These are phyloP conservation scores for Violaceomyces palustris DNA, from an alignment of 1,284 basidiomycete genomes.

Conservation along the genomic window DNA sequence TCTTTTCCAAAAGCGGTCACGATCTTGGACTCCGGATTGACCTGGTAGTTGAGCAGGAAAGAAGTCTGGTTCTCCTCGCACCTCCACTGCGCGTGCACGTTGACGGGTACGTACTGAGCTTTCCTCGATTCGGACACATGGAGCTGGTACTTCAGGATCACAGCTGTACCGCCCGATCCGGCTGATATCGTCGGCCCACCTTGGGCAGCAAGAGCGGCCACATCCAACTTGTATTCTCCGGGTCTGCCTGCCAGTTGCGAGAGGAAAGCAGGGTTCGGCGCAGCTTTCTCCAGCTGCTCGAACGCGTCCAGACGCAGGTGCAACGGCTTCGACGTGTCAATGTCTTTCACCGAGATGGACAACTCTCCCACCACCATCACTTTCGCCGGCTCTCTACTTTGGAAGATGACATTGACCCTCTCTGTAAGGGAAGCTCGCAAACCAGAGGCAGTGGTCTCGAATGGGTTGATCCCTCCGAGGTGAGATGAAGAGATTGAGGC, in stretches of 20 bases:
- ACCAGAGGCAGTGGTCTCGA: conserved; percentile 16
- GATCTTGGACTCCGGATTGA: conserved; percentile 34
- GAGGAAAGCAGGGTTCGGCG: conserved; percentile 58
- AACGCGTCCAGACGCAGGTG: conserved; percentile 56
- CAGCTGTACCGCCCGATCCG: conserved; percentile 29
- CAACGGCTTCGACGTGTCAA: conserved; percentile 11
- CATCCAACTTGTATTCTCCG: conserved; percentile 57
- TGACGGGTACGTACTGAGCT: conserved; percentile 52
- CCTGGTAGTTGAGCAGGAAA: conserved; percentile 56
- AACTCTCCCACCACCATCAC: conserved; percentile 59
- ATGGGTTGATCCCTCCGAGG: conserved; percentile 25
- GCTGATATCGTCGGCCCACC: not conserved
- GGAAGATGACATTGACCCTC: conserved; percentile 57
- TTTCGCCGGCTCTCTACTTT: conserved; percentile 52
- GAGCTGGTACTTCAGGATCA: conserved; percentile 59
- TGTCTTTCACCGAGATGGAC: conserved; percentile 35
- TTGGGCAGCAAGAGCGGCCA: conserved; percentile 49
- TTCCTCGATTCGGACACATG: conserved; percentile 53
- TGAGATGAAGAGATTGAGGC: conserved; percentile 27
- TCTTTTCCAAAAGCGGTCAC: not conserved
- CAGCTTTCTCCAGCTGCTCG: conserved; percentile 57
- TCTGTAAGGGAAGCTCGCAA: conserved; percentile 55
- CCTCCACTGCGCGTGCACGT: conserved; percentile 57
- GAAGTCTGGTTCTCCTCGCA: conserved; percentile 57
- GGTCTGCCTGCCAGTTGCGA: conserved; percentile 36